These are phyloP conservation scores for Baudoinia panamericana DNA, from an alignment of 495 filamentous ascomycete genomes.

Conservation along the genomic window DNA sequence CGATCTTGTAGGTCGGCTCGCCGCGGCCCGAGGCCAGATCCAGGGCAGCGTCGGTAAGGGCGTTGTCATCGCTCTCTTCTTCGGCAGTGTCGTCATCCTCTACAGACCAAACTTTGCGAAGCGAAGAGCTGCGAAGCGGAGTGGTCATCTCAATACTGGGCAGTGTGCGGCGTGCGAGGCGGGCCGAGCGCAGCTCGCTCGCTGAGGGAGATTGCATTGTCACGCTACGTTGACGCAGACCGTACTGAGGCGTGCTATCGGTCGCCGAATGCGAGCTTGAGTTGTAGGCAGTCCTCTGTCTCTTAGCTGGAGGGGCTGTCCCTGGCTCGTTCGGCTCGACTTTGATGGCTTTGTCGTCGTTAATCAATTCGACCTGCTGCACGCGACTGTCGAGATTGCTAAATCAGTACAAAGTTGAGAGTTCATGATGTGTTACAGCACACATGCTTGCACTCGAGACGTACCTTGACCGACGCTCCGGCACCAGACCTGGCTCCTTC, in stretches of 20 bases:
- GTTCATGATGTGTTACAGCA: neutral
- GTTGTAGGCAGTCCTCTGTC: too few relatives aligned
- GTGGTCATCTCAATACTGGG: slow-evolving; percentile 4
- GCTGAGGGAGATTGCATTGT: neutral
- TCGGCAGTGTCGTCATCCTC: too few relatives aligned
- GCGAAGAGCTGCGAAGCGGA: slow-evolving; percentile 2
- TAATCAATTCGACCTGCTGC: too few relatives aligned
- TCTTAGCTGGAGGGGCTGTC: too few relatives aligned
- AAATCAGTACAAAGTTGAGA: neutral
- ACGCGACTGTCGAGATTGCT: neutral
- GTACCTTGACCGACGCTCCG: slow-evolving; percentile 6
- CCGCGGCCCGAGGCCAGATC: too few relatives aligned
- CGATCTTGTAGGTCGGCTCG: slow-evolving; percentile 11
- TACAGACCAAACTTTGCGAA: neutral
- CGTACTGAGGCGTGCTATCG: slow-evolving; percentile 7
- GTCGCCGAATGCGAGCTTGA: too few relatives aligned
- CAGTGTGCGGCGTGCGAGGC: slow-evolving; percentile 9
- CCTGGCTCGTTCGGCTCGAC: too few relatives aligned
- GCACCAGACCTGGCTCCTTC: neutral
- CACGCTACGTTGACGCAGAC: slow-evolving; percentile 4
- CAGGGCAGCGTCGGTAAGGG: too few relatives aligned
- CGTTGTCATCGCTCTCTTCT: slow-evolving; percentile 8
- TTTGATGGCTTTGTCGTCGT: too few relatives aligned
- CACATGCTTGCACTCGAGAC: neutral
- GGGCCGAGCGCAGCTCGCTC: neutral